phyloP scores from a whole-genome alignment of 306 rosid genomes.

The Hippophae tibetana region DNA sequence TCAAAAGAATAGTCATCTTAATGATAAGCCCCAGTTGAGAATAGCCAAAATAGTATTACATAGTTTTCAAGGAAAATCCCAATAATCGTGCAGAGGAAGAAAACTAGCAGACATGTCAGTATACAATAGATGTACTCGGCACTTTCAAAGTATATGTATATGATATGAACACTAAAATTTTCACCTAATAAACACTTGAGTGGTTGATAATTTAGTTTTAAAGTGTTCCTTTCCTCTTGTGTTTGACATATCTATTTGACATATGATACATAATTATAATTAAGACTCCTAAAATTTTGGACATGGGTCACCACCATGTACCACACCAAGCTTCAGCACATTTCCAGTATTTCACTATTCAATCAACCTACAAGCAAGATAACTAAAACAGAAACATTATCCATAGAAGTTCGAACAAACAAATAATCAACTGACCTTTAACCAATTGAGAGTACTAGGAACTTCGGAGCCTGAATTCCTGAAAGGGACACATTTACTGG shows the following conservation, averaged over 20 bases:
- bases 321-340: neutral
- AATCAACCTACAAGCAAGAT: neutral
- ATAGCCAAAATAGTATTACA: neutral
- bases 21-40: neutral
- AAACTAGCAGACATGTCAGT: too few relatives aligned
- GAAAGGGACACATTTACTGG: conserved; percentile 23
- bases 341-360: neutral
- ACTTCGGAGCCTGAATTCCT: conserved; percentile 50
- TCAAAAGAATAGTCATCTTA: neutral
- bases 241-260: neutral
- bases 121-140: too few relatives aligned
- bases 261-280: neutral
- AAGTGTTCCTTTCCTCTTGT: neutral
- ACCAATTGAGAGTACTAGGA: conserved; percentile 31
- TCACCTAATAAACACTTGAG: neutral
- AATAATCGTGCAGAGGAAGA: neutral
- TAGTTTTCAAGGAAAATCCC: neutral
- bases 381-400: neutral
- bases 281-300: neutral
- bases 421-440: conserved; percentile 46
- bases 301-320: neutral
- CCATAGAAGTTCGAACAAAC: neutral
- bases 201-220: neutral
- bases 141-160: neutral
- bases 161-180: too few relatives aligned